Conservation (phyloP, 1,284 basidiomycete species). For the Cystobasidium sp. region DNA sequence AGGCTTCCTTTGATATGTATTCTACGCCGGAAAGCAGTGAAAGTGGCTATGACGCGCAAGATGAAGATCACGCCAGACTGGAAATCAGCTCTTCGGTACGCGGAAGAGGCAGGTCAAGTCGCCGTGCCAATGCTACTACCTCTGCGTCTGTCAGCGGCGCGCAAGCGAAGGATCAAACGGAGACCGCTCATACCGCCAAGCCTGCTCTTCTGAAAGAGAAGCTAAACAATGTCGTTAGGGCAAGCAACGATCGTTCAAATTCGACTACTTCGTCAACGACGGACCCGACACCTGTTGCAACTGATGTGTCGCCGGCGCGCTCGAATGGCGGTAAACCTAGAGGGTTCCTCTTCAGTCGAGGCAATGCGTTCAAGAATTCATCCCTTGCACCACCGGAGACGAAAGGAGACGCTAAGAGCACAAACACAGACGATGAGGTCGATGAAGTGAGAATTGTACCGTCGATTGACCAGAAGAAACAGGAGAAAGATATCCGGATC, state of each 20-base stretch:
- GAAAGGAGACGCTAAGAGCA: neutral
- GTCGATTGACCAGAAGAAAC: no score
- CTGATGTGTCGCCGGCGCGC: neutral
- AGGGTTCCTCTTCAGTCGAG: conserved; percentile 29
- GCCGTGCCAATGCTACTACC: neutral
- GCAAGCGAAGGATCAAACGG: neutral
- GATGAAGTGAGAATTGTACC: no score
- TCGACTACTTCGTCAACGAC: conserved; percentile 2
- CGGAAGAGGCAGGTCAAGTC: conserved; percentile 2
- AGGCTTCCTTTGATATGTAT: neutral
- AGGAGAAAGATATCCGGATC: no score
- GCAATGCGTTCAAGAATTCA: conserved; percentile 34
- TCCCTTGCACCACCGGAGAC: neutral
- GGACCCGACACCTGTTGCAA: neutral
- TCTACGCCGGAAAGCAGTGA: conserved; percentile 23
- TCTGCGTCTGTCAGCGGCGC: neutral
- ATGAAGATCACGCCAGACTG: conserved; percentile 7
- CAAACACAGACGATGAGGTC: neutral
- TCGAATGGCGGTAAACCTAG: conserved; percentile 14
- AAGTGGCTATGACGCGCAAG: conserved; percentile 40
- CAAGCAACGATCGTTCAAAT: conserved; percentile 19
- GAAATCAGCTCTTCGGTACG: neutral
- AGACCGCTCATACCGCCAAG: neutral
- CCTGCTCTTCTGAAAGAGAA: conserved; percentile 34
- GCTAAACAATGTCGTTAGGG: conserved; percentile 1